Evolutionary conservation across 306 rosid species (phyloP).

Genomic region (Mucuna pruriens): DNA sequence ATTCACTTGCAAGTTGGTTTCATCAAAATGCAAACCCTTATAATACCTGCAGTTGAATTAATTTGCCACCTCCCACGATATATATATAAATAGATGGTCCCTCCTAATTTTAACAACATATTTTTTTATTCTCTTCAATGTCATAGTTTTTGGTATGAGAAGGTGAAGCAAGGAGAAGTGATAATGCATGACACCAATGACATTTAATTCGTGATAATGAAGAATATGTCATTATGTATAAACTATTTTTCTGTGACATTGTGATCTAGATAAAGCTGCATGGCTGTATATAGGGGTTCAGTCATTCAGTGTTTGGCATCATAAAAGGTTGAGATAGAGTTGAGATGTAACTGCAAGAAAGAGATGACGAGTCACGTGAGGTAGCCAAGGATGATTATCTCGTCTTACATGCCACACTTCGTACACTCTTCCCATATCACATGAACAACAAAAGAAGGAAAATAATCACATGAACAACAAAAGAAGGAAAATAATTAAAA

Average conservation of each 20-base stretch:
- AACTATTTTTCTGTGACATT: neutral
- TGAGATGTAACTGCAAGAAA: too few relatives aligned
- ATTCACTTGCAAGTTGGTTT: neutral
- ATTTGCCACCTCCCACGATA: neutral
- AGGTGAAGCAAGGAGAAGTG: neutral
- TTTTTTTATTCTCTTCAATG: conserved; percentile 29
- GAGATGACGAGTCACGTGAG: too few relatives aligned
- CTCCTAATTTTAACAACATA: conserved; percentile 37
- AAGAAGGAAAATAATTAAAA: too few relatives aligned
- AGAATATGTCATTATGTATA: neutral
- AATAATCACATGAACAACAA: too few relatives aligned
- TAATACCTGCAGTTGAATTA: neutral
- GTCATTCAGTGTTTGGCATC: neutral
- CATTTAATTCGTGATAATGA: neutral
- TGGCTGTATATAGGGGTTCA: conserved; percentile 44
- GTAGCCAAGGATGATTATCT: too few relatives aligned
- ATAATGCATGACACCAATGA: neutral
- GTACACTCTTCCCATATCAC: too few relatives aligned
- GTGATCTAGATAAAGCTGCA: neutral
- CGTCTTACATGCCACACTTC: too few relatives aligned
- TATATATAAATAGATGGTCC: conserved; percentile 26
- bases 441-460: too few relatives aligned
- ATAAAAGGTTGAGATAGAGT: too few relatives aligned
- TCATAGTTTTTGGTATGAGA: neutral
- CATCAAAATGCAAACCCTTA: neutral